Conservation (phyloP, 768 basidiomycete species). For the Rhizopogon roseolus region DNA sequence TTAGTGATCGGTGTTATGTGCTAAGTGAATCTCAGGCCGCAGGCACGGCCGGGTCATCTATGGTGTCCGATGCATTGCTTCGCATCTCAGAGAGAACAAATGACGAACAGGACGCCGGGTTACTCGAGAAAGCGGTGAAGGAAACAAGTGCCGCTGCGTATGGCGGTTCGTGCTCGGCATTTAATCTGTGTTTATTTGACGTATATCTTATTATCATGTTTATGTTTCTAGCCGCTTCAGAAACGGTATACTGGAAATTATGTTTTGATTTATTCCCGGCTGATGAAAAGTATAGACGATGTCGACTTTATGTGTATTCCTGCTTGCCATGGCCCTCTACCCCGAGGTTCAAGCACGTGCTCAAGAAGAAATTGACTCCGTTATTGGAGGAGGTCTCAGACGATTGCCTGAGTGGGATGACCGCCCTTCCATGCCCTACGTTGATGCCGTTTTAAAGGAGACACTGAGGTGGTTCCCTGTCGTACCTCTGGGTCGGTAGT, state of each 20-base stretch:
- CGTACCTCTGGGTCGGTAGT: conserved; percentile 8
- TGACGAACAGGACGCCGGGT: conserved; percentile 4
- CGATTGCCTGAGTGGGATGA: conserved; percentile 19
- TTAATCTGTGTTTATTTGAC: conserved; percentile 6
- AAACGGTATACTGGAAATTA: conserved; percentile 11
- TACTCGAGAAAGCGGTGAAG: conserved; percentile 17
- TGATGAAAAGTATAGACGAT: conserved; percentile 7
- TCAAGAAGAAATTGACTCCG: conserved; percentile 13
- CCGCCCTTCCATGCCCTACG: conserved; percentile 13
- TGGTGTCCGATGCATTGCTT: conserved; percentile 18
- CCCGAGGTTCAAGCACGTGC: conserved; percentile 18
- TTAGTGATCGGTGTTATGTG: neutral
- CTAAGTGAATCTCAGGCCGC: conserved; percentile 6
- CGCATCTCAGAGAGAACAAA: conserved; percentile 6
- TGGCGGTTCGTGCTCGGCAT: conserved; percentile 6
- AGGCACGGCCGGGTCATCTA: conserved; percentile 15
- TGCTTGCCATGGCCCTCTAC: conserved; percentile 21
- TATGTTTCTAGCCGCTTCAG: conserved; percentile 13
- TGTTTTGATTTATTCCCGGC: neutral
- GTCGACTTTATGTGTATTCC: conserved; percentile 15
- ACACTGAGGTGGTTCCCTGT: conserved; percentile 20
- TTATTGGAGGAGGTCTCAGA: conserved; percentile 12
- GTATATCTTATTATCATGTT: neutral
- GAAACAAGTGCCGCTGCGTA: conserved; percentile 19
- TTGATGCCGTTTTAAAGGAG: conserved; percentile 18